Base-by-base conservation (phyloP, 352 stramenopile genomes). In the Pythium scleroteichum region DNA sequence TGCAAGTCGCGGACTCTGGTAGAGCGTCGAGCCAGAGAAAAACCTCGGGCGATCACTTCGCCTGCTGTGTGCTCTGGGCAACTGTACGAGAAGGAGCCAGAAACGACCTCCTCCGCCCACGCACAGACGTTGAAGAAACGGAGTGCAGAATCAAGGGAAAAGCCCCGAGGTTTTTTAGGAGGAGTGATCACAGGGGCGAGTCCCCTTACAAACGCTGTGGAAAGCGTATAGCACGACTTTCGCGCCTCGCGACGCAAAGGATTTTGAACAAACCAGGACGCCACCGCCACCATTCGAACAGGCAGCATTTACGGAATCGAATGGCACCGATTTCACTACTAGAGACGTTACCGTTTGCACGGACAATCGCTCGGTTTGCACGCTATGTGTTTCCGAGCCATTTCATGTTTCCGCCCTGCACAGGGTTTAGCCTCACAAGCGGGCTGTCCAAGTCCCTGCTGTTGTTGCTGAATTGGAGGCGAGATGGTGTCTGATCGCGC, bases 161-260 rank as follows among this genome's bases (percentile, higher is more conserved):
- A 58, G 16, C 29, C 67, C 67, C 67, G 67, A 74, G 67, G 67
- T 74, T 74, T 74, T 74, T 74, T 71, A 67, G 61, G 62, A 69
- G 66, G 61, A 70, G 48, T 67, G 66, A 73, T 62, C 29, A 38
- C 2, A 56, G 23, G 14, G 19, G 14, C 32, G 0, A 46, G 29
- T 12, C 26, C 47, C 65, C 29, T 65, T 53, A 68, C 65, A 72
- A 72, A 68, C 35, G 53, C 58, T 59, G 44, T 29, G 38, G 56
- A 50, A 58, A 53, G 29, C 39, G 33, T 17, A 62, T 19, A n/a
- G n/a, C 12, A 19, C 39, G 16, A 26, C 55, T 70, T 70, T 65
- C 42, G 33, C 27, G 10, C n/a, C 19, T 10, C 27, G 22, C 53
- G 5, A 17, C 32, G n/a, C 17, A 41, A 8, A 32, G 22, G 24